phyloP scores from a whole-genome alignment of 148 eudicot genomes.

The Amaranthus cruentus region DNA sequence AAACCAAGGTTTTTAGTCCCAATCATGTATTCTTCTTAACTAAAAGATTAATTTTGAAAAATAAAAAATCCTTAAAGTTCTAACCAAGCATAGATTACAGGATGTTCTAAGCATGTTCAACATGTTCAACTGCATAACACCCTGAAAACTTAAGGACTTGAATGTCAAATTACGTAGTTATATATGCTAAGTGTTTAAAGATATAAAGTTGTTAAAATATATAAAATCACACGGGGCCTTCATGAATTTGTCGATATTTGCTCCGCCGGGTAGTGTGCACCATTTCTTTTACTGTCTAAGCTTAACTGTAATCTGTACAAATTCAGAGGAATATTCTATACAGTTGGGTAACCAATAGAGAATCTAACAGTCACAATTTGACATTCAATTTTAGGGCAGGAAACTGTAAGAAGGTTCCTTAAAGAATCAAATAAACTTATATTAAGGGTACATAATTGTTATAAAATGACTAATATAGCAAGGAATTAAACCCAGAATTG shows the following conservation, averaged over 20 bases:
- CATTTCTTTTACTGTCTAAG: background rate
- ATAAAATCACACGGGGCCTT: background rate
- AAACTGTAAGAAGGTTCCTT: conserved; percentile 17
- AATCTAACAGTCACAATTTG: background rate
- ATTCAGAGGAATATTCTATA: background rate
- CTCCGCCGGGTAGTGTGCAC: background rate
- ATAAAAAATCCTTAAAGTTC: no score
- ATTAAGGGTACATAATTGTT: background rate
- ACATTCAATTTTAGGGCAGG: background rate
- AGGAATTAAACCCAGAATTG: conserved; percentile 11
- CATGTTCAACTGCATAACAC: no score
- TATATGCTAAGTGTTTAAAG: no score
- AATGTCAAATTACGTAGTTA: no score
- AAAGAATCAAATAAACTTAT: background rate
- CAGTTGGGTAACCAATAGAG: conserved; percentile 13
- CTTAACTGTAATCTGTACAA: background rate
- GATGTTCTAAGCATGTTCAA: no score
- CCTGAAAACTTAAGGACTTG: no score
- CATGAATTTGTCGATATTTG: no score
- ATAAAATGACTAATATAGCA: conserved; percentile 8
- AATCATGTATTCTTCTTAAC: no score
- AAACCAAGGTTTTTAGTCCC: no score
- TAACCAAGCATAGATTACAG: no score
- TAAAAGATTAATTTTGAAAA: no score
- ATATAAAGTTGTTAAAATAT: background rate